Evolutionary conservation across 2,329 filamentous ascomycete species (phyloP).

Genomic region (Aspergillus fijiensis): DNA sequence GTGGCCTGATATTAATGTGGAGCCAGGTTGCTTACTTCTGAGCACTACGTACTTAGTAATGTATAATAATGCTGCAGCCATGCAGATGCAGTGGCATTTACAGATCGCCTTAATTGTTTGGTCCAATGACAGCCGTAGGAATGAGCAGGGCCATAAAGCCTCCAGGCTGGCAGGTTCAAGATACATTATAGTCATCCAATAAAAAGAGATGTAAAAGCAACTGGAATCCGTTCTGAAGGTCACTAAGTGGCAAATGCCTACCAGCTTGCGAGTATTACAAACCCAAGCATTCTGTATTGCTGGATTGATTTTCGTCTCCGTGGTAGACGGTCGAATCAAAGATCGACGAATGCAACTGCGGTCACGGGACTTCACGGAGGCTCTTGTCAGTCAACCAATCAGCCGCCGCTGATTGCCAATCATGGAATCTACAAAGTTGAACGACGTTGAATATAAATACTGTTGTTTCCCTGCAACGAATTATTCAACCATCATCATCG

Average conservation of each 20-base stretch:
- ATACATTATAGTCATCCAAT: background rate
- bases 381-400: background rate
- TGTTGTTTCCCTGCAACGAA: background rate
- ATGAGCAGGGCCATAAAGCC: too few species aligned
- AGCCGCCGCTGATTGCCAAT: background rate
- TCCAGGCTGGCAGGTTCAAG: too few species aligned
- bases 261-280: slow-evolving; percentile 3
- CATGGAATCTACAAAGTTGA: background rate
- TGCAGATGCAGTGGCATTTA: too few species aligned
- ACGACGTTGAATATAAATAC: background rate
- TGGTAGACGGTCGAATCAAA: background rate
- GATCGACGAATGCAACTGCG: background rate
- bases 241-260: background rate
- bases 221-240: background rate
- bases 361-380: background rate
- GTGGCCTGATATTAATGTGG: background rate
- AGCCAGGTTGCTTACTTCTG: background rate
- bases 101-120: background rate
- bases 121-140: background rate
- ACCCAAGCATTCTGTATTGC: background rate
- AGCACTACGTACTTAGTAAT: too few species aligned
- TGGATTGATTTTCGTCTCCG: background rate
- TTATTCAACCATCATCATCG: background rate
- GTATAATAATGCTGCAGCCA: too few species aligned
- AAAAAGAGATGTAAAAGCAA: background rate